Base-by-base conservation (phyloP, 441 rosid genomes). In the Macaranga tanarius region DNA sequence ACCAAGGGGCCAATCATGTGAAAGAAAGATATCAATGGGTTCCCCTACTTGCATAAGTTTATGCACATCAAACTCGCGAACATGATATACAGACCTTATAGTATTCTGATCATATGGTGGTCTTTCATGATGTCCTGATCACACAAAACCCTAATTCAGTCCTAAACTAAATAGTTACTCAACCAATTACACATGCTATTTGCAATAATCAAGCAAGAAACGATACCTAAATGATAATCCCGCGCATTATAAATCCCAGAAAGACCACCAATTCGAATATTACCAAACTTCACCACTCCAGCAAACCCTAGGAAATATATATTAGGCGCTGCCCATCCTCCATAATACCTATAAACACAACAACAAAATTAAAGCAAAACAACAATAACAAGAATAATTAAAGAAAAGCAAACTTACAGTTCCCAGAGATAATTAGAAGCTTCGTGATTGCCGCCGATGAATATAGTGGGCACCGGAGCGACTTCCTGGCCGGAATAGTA, bases 341-440 rank as follows among this genome's bases (percentile, higher is more conserved):
- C 96, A 83, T 92, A 89, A 77, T 87, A 95, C 82, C 97, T 94
- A 78, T 23, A 44, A 38, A n/a, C 71, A 40, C 58, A 81, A 31
- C 69, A 15, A 51, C n/a, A 62, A 67, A 63, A 44, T 5, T 9
- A 66, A 52, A 56, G 19, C 20, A 34, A 56, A 12, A 13, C 7
- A 3, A 23, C 15, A n/a, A 15, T 15, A 26, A 6, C 26, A 31
- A 31, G 38, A 31, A 65, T 2, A 10, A 12, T 54, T 8, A 19
- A 44, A 6, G 13, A 42, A 42, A 1, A 42, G 7, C 40, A 1
- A 10, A 79, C 96, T 77, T 70, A 90, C 97, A 92, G 63, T 82
- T 91, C 98, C 97, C 97, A 95, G 75, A 89, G 82, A 84, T 92
- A 92, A 75, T 95, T 95, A 5, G 97, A 95, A 76, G 99, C 98